Conservation (phyloP, 1,284 basidiomycete species). For the Tylopilus orsonianus region DNA sequence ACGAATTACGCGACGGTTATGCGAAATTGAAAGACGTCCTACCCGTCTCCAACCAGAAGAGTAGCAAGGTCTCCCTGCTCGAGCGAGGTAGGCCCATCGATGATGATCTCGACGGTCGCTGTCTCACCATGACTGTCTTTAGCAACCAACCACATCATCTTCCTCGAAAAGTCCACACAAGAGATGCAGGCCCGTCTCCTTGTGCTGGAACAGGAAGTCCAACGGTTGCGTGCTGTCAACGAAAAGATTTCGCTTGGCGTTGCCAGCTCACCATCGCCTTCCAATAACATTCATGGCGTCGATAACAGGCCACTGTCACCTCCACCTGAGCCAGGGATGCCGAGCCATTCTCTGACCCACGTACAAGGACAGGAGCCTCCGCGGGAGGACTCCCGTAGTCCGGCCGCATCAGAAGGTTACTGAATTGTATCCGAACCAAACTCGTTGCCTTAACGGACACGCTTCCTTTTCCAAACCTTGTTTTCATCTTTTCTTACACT, state of each 20-base stretch:
- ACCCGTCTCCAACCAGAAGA: slow-evolving; percentile 83
- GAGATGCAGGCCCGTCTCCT: slow-evolving; percentile 65
- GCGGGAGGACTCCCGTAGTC: slow-evolving; percentile 59
- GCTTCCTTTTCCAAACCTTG: slow-evolving; percentile 22
- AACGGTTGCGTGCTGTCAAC: slow-evolving; percentile 66
- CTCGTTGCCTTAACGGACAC: slow-evolving; percentile 23
- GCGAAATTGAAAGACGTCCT: slow-evolving; percentile 82
- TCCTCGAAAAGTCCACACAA: slow-evolving; percentile 67
- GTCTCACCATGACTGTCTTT: slow-evolving; percentile 14
- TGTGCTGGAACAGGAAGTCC: slow-evolving; percentile 63
- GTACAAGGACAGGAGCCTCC: slow-evolving; percentile 55
- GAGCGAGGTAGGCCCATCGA: slow-evolving; percentile 65
- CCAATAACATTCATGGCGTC: slow-evolving; percentile 35
- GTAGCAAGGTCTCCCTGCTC: slow-evolving; percentile 83
- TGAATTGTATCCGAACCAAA: slow-evolving; percentile 20
- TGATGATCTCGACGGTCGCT: not conserved
- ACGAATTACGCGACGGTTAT: slow-evolving; percentile 86
- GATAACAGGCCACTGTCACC: slow-evolving; percentile 63
- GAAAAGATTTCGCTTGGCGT: slow-evolving; percentile 74
- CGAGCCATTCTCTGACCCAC: slow-evolving; percentile 48
- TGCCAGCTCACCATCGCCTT: slow-evolving; percentile 53
- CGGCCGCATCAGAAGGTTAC: slow-evolving; percentile 57
- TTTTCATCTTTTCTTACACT: slow-evolving; percentile 33
- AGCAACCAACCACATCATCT: slow-evolving; percentile 75
- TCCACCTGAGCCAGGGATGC: slow-evolving; percentile 51